Evolutionary conservation across 2,329 filamentous ascomycete genomes (phyloP), one percentile per base, ranked within the genome.

Genomic region (Penicillium sp.): DNA sequence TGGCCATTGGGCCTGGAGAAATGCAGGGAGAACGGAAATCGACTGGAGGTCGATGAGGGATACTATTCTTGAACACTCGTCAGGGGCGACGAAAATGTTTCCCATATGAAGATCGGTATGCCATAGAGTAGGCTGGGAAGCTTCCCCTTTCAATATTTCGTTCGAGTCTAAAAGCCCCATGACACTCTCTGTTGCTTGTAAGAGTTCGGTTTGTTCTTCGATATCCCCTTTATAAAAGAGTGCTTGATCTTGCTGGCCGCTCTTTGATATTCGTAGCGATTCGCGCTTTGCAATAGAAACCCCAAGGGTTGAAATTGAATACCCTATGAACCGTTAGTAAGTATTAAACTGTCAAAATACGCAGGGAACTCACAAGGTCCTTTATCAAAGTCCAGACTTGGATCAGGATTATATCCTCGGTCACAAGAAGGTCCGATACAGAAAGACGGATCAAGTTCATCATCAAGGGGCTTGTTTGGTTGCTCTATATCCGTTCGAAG

Each of bases 71-170:
- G 61, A 59, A 44, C 47, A 49, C 1, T 68, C 54, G 14, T 64
- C 49, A 4, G 59, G 42, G 9, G 60, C 53, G 21, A 69, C 63
- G 42, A 64, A 73, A 14, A 75, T 72, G 45, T 74, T 74, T 29
- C 69, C 69, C 65, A 71, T 65, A 29, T 66, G 59, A 36, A 67
- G 56, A 52, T 66, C 60, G 8, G 62, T 65, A 38, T 65, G 59
- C 57, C 53, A 64, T 38, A 67, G 21, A 14, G 61, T 68, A 36
- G 67, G 65, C 24, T 62, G 56, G 18, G 39, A 42, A 16, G 29
- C 43, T 43, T 57, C n/a, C n/a, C n/a, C 36, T 21, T 31, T 31
- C 2, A 64, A 43, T 48, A 43, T 11, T 49, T 50, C 14, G 38
- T 61, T 46, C 4, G 60, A 56, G 44, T 62, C 62, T 16, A 65